phyloP scores from a whole-genome alignment of 257 asterid genomes.

The Solanum pinnatisectum region DNA sequence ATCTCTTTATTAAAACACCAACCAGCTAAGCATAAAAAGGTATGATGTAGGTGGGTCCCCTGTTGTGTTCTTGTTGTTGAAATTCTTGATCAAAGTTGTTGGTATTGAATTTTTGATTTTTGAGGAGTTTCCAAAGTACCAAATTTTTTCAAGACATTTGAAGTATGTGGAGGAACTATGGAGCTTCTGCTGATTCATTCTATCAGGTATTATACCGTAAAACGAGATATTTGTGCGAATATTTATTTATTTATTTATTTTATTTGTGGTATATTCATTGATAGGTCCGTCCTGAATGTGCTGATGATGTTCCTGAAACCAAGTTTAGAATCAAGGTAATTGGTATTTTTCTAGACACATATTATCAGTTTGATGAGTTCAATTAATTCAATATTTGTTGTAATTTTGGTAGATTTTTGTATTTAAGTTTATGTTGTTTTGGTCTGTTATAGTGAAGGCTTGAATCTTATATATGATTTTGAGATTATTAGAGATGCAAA shows the following conservation, averaged over 20 bases:
- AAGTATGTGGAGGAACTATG: conserved; percentile 68
- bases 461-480: background rate
- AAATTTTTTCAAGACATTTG: background rate
- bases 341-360: background rate
- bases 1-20: background rate
- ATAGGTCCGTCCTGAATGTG: conserved; percentile 62
- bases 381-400: background rate
- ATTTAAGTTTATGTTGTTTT: background rate
- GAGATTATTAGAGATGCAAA: background rate
- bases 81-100: background rate
- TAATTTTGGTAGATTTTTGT: background rate
- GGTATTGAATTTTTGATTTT: background rate
- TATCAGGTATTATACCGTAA: conserved; percentile 16
- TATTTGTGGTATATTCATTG: background rate
- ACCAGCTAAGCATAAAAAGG: background rate
- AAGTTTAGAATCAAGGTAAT: conserved; percentile 91
- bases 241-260: background rate
- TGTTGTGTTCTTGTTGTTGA: background rate
- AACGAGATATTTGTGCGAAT: background rate
- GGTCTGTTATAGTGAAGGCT: background rate
- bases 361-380: background rate
- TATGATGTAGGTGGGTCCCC: background rate
- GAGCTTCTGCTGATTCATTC: conserved; percentile 81
- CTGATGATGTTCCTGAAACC: conserved; percentile 65
- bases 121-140: background rate